Conservation (phyloP, 2,329 filamentous ascomycete genomes). For the Stromatinia cepivora region DNA sequence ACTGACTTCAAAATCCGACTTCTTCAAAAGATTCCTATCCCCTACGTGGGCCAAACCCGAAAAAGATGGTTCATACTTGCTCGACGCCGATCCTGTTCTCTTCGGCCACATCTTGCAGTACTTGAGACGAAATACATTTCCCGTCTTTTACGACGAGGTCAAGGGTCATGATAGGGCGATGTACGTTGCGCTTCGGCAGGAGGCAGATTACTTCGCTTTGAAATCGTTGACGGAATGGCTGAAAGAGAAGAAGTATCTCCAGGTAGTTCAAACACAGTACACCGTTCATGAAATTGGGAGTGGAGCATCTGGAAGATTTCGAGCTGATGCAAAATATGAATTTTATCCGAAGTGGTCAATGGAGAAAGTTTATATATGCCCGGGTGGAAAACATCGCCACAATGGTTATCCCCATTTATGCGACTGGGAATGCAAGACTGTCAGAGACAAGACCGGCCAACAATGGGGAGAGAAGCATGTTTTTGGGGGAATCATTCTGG, state of each 20-base stretch:
- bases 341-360: neutral
- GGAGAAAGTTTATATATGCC: neutral
- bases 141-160: neutral
- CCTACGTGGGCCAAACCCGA: neutral
- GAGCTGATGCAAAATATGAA: neutral
- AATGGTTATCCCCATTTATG: neutral
- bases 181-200: neutral
- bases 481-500: neutral
- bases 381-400: neutral
- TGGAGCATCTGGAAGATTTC: too few relatives aligned
- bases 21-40: neutral
- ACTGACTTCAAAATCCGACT: too few relatives aligned
- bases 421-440: fast-evolving
- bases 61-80: neutral
- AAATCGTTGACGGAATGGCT: neutral
- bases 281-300: too few relatives aligned
- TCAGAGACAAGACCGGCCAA: neutral
- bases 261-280: neutral
- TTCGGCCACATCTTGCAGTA: neutral
- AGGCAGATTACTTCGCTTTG: neutral
- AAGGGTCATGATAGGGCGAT: neutral
- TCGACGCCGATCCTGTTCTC: neutral
- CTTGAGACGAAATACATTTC: neutral
- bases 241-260: neutral
- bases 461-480: neutral